These are phyloP conservation scores for Ceratonia siliqua DNA, from an alignment of 306 rosid genomes.

Conservation along the genomic window DNA sequence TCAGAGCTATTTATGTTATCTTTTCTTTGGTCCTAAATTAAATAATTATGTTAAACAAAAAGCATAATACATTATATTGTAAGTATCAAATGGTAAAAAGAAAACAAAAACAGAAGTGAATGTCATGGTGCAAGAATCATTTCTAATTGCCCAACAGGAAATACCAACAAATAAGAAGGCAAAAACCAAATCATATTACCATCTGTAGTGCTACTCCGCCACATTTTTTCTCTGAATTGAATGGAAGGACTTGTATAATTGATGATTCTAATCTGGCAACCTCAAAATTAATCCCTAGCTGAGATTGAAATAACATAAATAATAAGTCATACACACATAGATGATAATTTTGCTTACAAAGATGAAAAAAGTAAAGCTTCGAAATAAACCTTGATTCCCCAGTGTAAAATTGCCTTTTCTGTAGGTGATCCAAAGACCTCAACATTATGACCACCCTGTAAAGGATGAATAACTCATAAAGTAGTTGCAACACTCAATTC, in stretches of 20 bases:
- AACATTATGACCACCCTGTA: slow-evolving; percentile 56
- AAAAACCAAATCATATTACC: slow-evolving; percentile 48
- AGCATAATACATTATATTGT: not conserved
- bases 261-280: slow-evolving; percentile 60
- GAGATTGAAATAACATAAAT: slow-evolving; percentile 36
- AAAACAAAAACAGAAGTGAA: not conserved
- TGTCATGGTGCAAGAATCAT: not conserved
- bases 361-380: not conserved
- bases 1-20: no score
- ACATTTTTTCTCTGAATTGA: slow-evolving; percentile 91
- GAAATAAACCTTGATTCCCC: slow-evolving; percentile 69
- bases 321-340: not conserved
- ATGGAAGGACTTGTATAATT: slow-evolving; percentile 80
- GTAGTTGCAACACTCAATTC: not conserved
- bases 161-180: not conserved
- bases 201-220: slow-evolving; percentile 80
- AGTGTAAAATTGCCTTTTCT: slow-evolving; percentile 86
- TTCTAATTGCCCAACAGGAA: not conserved
- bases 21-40: no score
- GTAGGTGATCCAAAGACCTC: slow-evolving; percentile 98
- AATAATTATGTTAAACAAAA: not conserved
- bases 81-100: not conserved
- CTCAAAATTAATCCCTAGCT: slow-evolving; percentile 93
- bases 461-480: slow-evolving; percentile 12
- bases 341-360: not conserved